Conservation (phyloP, 805 yeast genomes). For the Candida patagonica region DNA sequence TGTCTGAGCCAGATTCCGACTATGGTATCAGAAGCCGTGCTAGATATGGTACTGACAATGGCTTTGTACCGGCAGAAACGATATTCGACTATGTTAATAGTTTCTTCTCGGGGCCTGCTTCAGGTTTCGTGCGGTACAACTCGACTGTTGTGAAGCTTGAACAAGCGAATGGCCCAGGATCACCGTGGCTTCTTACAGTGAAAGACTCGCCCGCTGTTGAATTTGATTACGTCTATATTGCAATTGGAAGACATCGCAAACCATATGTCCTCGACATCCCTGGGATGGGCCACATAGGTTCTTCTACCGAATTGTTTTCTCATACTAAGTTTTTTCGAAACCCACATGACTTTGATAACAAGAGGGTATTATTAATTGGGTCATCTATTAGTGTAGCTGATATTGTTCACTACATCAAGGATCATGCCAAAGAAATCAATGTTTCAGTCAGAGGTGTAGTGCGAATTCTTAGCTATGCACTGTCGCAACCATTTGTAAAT, state of each 20-base stretch:
- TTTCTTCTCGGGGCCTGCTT: conserved; percentile 4
- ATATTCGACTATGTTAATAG: conserved; percentile 5
- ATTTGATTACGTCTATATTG: conserved; percentile 55
- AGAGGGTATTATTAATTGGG: conserved; percentile 53
- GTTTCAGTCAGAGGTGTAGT: conserved; percentile 8
- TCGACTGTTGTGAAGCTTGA: conserved; percentile 25
- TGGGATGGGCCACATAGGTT: conserved; percentile 38
- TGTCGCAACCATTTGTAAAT: conserved; percentile 11
- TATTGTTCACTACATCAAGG: conserved; percentile 40
- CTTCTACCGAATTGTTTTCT: conserved; percentile 32
- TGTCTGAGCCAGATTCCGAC: neutral
- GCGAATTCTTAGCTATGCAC: conserved; percentile 4
- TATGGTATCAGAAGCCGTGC: neutral
- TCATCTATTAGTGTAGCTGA: conserved; percentile 71
- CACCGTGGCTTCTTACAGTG: conserved; percentile 26
- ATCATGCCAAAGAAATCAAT: conserved; percentile 6
- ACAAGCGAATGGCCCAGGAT: conserved; percentile 18
- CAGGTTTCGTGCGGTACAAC: conserved; percentile 21
- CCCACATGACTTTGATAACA: conserved; percentile 34
- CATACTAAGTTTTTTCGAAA: conserved; percentile 51
- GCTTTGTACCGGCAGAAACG: conserved; percentile 7
- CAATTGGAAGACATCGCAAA: conserved; percentile 52
- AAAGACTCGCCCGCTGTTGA: conserved; percentile 5
- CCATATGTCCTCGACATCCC: conserved; percentile 47
- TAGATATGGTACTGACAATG: conserved; percentile 7